Percentiles rank a stretch among this genome's conserved stretches.
These are phyloP conservation scores for Pulveroboletus sp. DNA, from an alignment of 768 basidiomycete genomes.

Conservation along the genomic window DNA sequence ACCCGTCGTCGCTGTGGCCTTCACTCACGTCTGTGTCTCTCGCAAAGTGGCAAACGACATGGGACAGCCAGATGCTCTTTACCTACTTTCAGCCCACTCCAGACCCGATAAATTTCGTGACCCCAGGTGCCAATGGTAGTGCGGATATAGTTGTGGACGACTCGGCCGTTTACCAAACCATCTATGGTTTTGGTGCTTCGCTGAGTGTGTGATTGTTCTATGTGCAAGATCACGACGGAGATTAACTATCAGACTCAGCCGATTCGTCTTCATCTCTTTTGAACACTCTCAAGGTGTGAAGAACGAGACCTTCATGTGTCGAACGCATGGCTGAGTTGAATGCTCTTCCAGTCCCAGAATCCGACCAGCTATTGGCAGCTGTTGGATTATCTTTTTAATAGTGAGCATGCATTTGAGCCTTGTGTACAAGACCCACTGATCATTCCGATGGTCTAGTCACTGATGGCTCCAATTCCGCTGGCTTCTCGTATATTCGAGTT, in stretches of 20 bases:
- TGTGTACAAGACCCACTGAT: not conserved
- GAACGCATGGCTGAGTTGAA: constrained; percentile 1
- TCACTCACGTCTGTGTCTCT: constrained; percentile 1
- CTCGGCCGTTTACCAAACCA: constrained; percentile 49
- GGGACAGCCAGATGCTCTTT: constrained; percentile 29
- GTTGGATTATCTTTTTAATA: constrained; percentile 53
- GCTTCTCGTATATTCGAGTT: constrained; percentile 63
- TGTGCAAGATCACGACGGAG: not conserved
- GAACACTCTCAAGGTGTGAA: constrained; percentile 57
- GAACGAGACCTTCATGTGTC: not conserved
- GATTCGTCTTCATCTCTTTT: constrained; percentile 65
- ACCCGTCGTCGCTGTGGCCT: not conserved
- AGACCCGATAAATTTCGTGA: constrained; percentile 29
- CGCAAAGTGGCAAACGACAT: constrained; percentile 52
- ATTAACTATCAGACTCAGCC: constrained; percentile 36
- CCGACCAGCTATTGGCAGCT: constrained; percentile 54
- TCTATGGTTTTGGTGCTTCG: constrained; percentile 63
- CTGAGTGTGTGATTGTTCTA: constrained; percentile 43
- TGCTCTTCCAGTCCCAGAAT: constrained; percentile 41
- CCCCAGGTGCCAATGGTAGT: constrained; percentile 48
- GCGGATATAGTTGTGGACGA: constrained; percentile 65
- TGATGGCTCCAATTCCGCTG: constrained; percentile 59
- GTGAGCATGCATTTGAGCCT: constrained; percentile 7
- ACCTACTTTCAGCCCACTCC: constrained; percentile 29
- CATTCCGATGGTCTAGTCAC: constrained; percentile 33